phyloP scores from a whole-genome alignment of 345 rosid species.

The Gossypium ekmanianum region DNA sequence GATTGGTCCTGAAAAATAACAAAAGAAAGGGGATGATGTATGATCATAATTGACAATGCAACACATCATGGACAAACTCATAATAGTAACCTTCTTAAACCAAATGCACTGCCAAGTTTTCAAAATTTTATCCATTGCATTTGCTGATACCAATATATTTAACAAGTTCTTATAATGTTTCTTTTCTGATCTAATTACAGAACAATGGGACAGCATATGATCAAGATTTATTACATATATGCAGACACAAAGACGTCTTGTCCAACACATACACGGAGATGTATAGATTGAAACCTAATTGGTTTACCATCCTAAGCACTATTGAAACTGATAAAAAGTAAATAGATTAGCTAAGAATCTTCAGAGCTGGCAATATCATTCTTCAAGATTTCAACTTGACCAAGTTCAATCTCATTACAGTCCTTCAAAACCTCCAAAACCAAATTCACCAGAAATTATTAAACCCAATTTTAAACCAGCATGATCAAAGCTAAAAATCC shows the following conservation, averaged over 20 bases:
- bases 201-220: not conserved
- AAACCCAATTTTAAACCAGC: not conserved
- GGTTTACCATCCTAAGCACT: not conserved
- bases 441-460: not conserved
- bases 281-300: not conserved
- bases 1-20: conserved; percentile 42
- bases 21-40: not conserved
- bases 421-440: not conserved
- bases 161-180: not conserved
- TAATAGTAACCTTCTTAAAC: not conserved
- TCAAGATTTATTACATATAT: not conserved
- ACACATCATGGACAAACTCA: not conserved
- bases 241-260: not conserved
- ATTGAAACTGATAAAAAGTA: not conserved
- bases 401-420: not conserved
- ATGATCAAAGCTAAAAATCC: not conserved
- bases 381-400: conserved; percentile 1
- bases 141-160: too few relatives aligned
- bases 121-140: too few relatives aligned
- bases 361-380: not conserved
- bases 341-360: not conserved
- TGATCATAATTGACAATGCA: not conserved
- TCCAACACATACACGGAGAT: not conserved
- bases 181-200: not conserved
- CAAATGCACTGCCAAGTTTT: not conserved